Evolutionary conservation across 768 basidiomycete species (phyloP).

Genomic region (Suillus decipiens): DNA sequence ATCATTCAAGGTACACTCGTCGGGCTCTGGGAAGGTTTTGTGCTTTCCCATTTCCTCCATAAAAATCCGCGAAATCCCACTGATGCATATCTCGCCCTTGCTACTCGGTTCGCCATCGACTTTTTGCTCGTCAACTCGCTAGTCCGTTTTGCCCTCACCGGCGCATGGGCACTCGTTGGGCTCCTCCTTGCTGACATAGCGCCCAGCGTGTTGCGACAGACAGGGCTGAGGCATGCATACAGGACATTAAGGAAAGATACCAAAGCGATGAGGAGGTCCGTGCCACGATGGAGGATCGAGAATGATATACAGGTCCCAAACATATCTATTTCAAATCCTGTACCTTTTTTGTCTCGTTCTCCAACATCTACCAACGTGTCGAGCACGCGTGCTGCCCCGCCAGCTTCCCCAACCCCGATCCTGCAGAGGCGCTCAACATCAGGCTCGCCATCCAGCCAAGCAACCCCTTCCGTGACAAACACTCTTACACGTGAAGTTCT

Average conservation of each 20-base stretch:
- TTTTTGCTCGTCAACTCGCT: conserved; percentile 62
- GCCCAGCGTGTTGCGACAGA: conserved; percentile 48
- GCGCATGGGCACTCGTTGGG: conserved; percentile 55
- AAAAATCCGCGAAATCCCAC: conserved; percentile 58
- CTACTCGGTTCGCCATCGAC: conserved; percentile 69
- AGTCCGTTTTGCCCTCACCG: conserved; percentile 43
- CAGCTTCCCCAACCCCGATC: conserved; percentile 21
- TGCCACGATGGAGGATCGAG: conserved; percentile 34
- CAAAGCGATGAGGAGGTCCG: conserved; percentile 32
- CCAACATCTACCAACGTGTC: conserved; percentile 19
- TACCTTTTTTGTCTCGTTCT: conserved; percentile 9
- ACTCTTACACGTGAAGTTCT: conserved; percentile 15
- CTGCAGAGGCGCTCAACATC: conserved; percentile 16
- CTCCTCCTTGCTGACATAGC: conserved; percentile 55
- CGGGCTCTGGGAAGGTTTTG: conserved; percentile 81
- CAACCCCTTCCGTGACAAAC: conserved; percentile 17
- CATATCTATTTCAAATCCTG: neutral
- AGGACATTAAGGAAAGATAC: conserved; percentile 37
- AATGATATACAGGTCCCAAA: conserved; percentile 22
- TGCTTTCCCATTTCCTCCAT: conserved; percentile 69
- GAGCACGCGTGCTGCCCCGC: conserved; percentile 19
- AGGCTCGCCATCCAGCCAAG: conserved; percentile 19
- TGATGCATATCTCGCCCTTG: conserved; percentile 71
- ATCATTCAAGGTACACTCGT: conserved; percentile 54
- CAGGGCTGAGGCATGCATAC: conserved; percentile 39